Conservation (phyloP, 2,329 filamentous ascomycete genomes). For the Trichoderma cornu-damae region DNA sequence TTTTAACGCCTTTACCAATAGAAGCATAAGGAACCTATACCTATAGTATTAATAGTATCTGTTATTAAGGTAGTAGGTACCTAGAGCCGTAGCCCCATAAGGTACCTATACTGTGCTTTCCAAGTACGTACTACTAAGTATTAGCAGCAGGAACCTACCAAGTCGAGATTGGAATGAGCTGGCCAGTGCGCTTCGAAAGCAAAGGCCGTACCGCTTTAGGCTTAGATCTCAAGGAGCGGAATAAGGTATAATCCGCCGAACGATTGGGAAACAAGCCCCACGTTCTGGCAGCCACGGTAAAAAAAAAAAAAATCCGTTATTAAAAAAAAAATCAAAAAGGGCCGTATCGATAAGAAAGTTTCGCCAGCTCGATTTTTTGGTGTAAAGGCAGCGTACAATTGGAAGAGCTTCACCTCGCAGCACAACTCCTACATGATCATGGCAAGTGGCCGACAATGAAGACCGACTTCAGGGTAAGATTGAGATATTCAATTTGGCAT, state of each 20-base stretch:
- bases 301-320: too few relatives aligned
- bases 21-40: too few relatives aligned
- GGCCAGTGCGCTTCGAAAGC: slow-evolving; percentile 22
- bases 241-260: slow-evolving; percentile 35
- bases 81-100: too few relatives aligned
- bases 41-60: too few relatives aligned
- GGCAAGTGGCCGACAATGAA: slow-evolving; percentile 67
- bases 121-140: too few relatives aligned
- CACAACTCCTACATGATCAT: slow-evolving; percentile 25
- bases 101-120: too few relatives aligned
- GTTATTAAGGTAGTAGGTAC: too few relatives aligned
- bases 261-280: too few relatives aligned
- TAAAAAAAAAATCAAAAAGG: slow-evolving; percentile 20
- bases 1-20: too few relatives aligned
- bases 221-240: slow-evolving; percentile 25
- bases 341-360: slow-evolving; percentile 26
- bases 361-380: slow-evolving; percentile 21
- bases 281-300: background rate
- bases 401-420: slow-evolving; percentile 7
- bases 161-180: slow-evolving; percentile 15
- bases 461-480: slow-evolving; percentile 89
- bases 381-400: slow-evolving; percentile 13
- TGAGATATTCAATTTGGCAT: background rate
- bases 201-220: slow-evolving; percentile 20
- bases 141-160: background rate